phyloP scores from a whole-genome alignment of 768 basidiomycete genomes.

The Mycena rebaudengoi region DNA sequence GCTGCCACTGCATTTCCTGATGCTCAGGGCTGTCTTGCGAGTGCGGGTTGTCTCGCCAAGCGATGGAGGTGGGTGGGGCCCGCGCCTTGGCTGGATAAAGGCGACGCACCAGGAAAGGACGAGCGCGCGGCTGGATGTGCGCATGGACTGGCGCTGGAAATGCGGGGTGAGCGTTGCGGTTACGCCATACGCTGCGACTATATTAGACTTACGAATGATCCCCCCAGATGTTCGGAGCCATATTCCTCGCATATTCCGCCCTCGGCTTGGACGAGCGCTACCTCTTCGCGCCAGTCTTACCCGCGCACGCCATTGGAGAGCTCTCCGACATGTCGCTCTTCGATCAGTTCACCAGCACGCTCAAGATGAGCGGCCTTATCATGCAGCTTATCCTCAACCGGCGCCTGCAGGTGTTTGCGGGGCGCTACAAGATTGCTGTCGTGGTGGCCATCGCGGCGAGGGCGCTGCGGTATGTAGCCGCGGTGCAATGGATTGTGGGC shows the following conservation, averaged over 20 bases:
- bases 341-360: not conserved
- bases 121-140: not conserved
- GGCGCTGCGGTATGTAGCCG: not conserved
- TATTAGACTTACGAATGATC: not conserved
- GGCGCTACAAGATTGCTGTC: not conserved
- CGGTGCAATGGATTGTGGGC: not conserved
- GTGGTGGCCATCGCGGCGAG: not conserved
- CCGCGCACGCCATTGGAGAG: not conserved
- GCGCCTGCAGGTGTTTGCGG: not conserved
- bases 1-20: not conserved
- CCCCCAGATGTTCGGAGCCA: not conserved
- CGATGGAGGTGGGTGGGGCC: not conserved
- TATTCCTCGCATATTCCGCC: not conserved
- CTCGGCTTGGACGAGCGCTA: not conserved
- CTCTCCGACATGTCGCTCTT: not conserved
- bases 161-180: not conserved
- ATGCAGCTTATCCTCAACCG: slow-evolving; percentile 1
- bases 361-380: not conserved
- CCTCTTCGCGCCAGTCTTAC: not conserved
- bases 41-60: not conserved
- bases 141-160: slow-evolving; percentile 3
- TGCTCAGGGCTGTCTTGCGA: not conserved
- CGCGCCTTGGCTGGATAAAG: not conserved
- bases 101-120: slow-evolving; percentile 3
- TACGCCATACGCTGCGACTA: not conserved